phyloP scores from a whole-genome alignment of 2,329 filamentous ascomycete genomes.

The Whalleya microplaca region DNA sequence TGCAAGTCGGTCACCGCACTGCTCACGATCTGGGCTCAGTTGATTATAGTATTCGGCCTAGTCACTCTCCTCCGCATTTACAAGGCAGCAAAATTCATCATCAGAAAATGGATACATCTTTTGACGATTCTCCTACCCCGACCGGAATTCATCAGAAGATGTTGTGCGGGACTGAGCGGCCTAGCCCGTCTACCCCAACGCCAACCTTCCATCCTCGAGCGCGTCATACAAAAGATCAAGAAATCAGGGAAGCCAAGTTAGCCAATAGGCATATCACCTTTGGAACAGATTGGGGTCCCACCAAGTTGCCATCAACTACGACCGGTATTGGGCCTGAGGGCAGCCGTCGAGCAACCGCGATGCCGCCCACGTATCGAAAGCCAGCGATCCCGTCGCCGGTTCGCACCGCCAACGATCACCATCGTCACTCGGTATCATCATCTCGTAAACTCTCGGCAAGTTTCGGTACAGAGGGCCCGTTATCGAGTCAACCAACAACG shows the following conservation, averaged over 20 bases:
- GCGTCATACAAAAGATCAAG: not conserved
- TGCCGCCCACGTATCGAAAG: not conserved
- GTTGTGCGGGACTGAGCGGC: not conserved
- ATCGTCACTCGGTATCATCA: conserved; percentile 2
- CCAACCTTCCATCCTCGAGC: not conserved
- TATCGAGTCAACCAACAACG: conserved; percentile 26
- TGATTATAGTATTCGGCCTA: not conserved
- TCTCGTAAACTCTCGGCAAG: conserved; percentile 32
- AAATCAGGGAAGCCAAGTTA: not conserved
- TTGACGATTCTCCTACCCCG: not conserved
- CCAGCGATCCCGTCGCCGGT: conserved; percentile 16
- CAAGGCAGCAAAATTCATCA: not conserved
- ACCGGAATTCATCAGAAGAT: not conserved
- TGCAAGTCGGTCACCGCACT: not conserved
- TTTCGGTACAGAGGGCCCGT: conserved; percentile 24
- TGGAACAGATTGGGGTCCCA: not conserved
- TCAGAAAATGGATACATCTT: not conserved
- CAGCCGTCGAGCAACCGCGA: not conserved
- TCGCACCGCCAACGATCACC: conserved; percentile 3
- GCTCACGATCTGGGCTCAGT: not conserved
- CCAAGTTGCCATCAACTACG: conserved; percentile 2
- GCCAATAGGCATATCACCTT: too few relatives aligned
- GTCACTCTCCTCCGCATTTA: not conserved
- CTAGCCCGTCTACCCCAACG: not conserved
- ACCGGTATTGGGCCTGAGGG: conserved; percentile 1